Evolutionary conservation across 2,329 filamentous ascomycete genomes (phyloP), one percentile per base, ranked within the genome.

Genomic region (Xylariomycetidae sp.): DNA sequence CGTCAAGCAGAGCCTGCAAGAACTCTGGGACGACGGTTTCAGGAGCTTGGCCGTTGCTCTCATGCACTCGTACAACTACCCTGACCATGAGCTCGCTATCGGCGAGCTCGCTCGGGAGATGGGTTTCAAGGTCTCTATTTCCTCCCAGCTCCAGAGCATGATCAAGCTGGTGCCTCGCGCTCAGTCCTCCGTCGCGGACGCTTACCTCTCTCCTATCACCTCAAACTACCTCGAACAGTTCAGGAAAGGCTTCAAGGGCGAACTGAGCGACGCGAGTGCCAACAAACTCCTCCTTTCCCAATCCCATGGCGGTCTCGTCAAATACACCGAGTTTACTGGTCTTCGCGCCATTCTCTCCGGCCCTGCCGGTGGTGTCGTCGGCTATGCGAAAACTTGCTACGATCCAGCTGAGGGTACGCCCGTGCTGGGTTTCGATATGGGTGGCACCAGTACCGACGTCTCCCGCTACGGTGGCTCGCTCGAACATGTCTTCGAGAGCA

Each of bases 361-460:
- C 0, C 83, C 83, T 5, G 83, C 83, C 14, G 83, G 82, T 11
- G 83, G 83, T 30, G 82, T 87, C 1, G 81, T 87, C 2, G 84
- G 84, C 4, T 86, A 86, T 55, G 82, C 83, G 3, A 66, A 83
- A 12, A 87, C 83, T 0, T 83, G 76, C 1, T 88, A 82, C 58
- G 82, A 88, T 42, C 67, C 74, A 0, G 63, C 77, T 11, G 83
- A 80, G 3, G 0, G 78, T 82, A 81, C 66, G 0, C 82, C 83
- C 0, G 75, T 88, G 4, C 86, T 88, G 45, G 83, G 83, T 0
- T 88, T 88, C 47, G 83, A 88, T 44, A 88, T 84, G 41, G 82
- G 61, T 4, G 83, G 83, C 9, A 88, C 83, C 1, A 81, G 75
- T 16, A 88, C 83, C 2, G 83, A 88, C 51, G 80, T 86, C 10